These are phyloP conservation scores for Croton setiger DNA, from an alignment of 441 rosid species.

Conservation along the genomic window DNA sequence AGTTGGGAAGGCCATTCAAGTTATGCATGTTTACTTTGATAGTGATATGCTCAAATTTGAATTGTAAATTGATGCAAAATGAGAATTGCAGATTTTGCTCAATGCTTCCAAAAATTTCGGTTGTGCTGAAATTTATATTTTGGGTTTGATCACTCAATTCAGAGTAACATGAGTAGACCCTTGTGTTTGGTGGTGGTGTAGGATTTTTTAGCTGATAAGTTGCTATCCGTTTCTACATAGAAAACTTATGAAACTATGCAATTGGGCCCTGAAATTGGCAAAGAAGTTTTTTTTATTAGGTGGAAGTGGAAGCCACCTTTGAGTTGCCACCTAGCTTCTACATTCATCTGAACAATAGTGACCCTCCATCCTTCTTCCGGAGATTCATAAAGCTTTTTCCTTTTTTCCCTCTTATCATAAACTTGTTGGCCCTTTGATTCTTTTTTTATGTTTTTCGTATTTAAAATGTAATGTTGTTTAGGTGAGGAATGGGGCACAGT, in stretches of 20 bases:
- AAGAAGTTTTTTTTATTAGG: conserved; percentile 26
- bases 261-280: conserved; percentile 38
- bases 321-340: conserved; percentile 29
- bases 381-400: conserved; percentile 23
- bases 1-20: not conserved
- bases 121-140: not conserved
- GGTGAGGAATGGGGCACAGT: too few relatives aligned
- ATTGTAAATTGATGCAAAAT: not conserved
- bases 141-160: not conserved
- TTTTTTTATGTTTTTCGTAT: not conserved
- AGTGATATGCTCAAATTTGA: too few relatives aligned
- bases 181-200: not conserved
- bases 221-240: conserved; percentile 11
- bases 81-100: not conserved
- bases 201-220: conserved; percentile 23
- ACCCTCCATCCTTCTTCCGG: conserved; percentile 17
- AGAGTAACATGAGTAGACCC: conserved; percentile 1
- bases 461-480: too few relatives aligned
- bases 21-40: not conserved
- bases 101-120: not conserved
- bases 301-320: conserved; percentile 56
- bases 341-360: conserved; percentile 23
- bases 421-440: conserved; percentile 32
- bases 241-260: conserved; percentile 28
- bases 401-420: conserved; percentile 18